phyloP scores from a whole-genome alignment of 768 basidiomycete species.

The Mycena albidolilacea region DNA sequence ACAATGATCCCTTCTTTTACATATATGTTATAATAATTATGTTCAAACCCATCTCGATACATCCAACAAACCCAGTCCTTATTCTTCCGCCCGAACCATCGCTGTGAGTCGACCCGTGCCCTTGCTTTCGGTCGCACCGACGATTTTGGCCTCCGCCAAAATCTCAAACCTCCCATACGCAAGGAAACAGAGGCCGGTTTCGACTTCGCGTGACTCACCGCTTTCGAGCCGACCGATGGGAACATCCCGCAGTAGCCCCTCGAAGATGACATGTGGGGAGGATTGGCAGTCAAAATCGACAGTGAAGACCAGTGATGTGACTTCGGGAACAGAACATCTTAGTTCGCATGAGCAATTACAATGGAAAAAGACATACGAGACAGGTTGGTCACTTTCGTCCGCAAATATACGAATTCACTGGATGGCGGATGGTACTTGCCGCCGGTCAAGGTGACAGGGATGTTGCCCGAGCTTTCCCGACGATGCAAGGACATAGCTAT shows the following conservation, averaged over 20 bases:
- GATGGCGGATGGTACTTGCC: conserved; percentile 66
- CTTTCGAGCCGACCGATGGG: conserved; percentile 73
- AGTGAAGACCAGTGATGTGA: conserved; percentile 64
- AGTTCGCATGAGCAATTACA: neutral
- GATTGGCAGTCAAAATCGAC: conserved; percentile 72
- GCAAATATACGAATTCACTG: conserved; percentile 77
- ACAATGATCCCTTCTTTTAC: too few species aligned
- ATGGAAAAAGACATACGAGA: conserved; percentile 64
- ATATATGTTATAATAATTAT: too few species aligned
- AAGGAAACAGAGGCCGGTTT: conserved; percentile 80
- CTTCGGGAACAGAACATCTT: conserved; percentile 51
- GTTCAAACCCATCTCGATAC: neutral
- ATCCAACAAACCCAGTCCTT: conserved; percentile 10
- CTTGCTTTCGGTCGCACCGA: conserved; percentile 48
- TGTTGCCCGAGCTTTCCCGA: conserved; percentile 36
- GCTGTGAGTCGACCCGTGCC: conserved; percentile 61
- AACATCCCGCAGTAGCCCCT: conserved; percentile 75
- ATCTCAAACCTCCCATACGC: conserved; percentile 77
- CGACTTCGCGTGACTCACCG: conserved; percentile 66
- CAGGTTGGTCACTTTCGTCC: conserved; percentile 72
- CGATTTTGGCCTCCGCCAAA: conserved; percentile 58
- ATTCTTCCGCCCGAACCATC: conserved; percentile 46
- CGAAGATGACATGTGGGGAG: conserved; percentile 74
- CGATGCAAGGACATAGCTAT: conserved; percentile 69
- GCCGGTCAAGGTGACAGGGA: conserved; percentile 46